Evolutionary conservation across 2,329 filamentous ascomycete genomes (phyloP).

Genomic region (Clonostachys rosea): DNA sequence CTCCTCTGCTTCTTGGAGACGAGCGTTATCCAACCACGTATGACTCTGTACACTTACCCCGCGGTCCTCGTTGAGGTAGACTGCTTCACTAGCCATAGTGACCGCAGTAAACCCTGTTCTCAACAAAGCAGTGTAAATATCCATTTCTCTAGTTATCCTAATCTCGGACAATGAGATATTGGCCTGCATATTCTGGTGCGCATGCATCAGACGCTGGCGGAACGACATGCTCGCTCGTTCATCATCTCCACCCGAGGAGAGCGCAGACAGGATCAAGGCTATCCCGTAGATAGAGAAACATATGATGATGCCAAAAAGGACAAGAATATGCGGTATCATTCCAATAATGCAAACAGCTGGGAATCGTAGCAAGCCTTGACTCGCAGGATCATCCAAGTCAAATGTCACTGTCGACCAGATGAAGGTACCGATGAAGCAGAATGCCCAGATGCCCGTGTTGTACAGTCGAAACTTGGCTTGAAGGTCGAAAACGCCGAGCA

Average conservation of each 20-base stretch:
- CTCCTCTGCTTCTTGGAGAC: slow-evolving; percentile 70
- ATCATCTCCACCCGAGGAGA: slow-evolving; percentile 19
- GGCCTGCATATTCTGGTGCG: slow-evolving; percentile 87
- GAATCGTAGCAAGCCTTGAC: slow-evolving; percentile 72
- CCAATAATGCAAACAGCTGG: slow-evolving; percentile 94
- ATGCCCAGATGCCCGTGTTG: slow-evolving; percentile 84
- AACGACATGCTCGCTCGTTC: slow-evolving; percentile 27
- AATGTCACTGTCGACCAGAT: slow-evolving; percentile 67
- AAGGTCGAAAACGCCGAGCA: slow-evolving; percentile 74
- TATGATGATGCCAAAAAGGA: slow-evolving; percentile 70
- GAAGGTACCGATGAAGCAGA: slow-evolving; percentile 85
- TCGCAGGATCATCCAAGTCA: slow-evolving; percentile 53
- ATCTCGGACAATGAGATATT: slow-evolving; percentile 81
- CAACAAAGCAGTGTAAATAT: slow-evolving; percentile 89
- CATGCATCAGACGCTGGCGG: slow-evolving; percentile 59
- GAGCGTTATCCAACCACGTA: slow-evolving; percentile 91
- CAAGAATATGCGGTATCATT: slow-evolving; percentile 90
- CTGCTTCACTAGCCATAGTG: slow-evolving; percentile 90
- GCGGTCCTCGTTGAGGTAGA: slow-evolving; percentile 88
- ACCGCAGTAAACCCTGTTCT: slow-evolving; percentile 84
- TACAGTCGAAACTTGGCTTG: slow-evolving; percentile 77
- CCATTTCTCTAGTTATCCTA: slow-evolving; percentile 79
- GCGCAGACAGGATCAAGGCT: slow-evolving; percentile 70
- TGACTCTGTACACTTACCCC: slow-evolving; percentile 67
- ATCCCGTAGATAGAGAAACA: slow-evolving; percentile 75